Conservation (phyloP, 176 grass and related monocot genomes). For the Coix lacrymajobi region DNA sequence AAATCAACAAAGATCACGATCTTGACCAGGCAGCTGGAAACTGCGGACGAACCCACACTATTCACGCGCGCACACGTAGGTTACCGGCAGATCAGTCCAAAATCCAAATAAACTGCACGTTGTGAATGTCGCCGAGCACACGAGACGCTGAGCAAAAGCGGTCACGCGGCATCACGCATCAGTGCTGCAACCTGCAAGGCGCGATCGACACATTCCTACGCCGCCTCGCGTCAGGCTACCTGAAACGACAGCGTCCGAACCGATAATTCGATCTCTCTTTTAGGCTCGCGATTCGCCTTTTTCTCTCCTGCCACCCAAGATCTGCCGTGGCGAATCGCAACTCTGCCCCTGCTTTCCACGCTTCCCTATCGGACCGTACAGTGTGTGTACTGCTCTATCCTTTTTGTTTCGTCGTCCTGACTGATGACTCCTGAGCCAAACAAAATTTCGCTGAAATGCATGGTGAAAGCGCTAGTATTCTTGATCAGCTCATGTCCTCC, state of each 20-base stretch:
- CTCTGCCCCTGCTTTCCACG: not conserved
- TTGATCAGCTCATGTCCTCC: not conserved
- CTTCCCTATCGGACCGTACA: not conserved
- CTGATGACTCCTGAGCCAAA: not conserved
- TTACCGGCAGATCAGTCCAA: not conserved
- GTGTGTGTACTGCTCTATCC: no score
- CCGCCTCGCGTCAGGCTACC: not conserved
- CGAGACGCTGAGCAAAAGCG: not conserved
- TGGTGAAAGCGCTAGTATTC: not conserved
- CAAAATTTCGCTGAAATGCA: not conserved
- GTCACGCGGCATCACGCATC: not conserved
- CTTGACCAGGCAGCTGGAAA: not conserved
- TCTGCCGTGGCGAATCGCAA: conserved; percentile 38
- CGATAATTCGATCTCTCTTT: not conserved
- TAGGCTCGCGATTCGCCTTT: not conserved
- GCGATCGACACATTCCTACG: not conserved
- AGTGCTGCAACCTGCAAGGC: no score
- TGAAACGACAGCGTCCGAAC: conserved; percentile 22
- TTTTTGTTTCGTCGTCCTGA: not conserved
- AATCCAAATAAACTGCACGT: not conserved
- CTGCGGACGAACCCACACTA: not conserved
- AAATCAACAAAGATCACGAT: not conserved
- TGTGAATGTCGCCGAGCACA: not conserved
- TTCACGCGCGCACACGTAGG: not conserved
- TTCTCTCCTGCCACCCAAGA: not conserved